Base-by-base conservation (phyloP, 2,329 filamentous ascomycete species). In the Microsporum ferrugineum region DNA sequence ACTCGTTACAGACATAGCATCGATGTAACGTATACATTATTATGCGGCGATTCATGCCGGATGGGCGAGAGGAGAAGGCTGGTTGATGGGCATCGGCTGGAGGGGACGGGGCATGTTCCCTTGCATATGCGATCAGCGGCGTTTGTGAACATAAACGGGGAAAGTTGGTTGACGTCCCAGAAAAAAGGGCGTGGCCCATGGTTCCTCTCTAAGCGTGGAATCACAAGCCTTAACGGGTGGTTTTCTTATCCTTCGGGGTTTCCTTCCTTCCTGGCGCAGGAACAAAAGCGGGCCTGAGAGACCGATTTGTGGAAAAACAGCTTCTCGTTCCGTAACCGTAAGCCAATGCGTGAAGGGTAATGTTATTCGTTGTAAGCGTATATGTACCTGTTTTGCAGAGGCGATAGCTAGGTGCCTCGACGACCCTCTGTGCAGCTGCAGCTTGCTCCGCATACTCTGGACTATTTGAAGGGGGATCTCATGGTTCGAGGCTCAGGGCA, bases 281-380 rank as follows among this genome's bases (percentile, higher is more conserved):
- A 55, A 55, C 51, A 55, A 55, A 43, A 55, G 51, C 51, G 51
- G 51, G 51, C 51, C 51, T 55, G 33, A 55, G 51, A 12, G n/a
- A 36, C 51, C 10, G n/a, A 55, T 3, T 14, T 14, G 17, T 55
- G 51, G 51, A 55, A 36, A 55, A n/a, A 14, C 23, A 38, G 5
- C 4, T 23, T 55, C n/a, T 36, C 51, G 31, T 55, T 31, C 51
- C 51, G 51, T 55, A 55, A 55, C 51, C 51, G 31, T 55, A 55
- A 55, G 36, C 29, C n/a, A 29, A 17, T 38, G 14, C 23, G 27
- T n/a, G 51, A n/a, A 7, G 6, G 14, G 2, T 14, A 43, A 2
- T 23, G 17, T 23, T 23, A 23, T 23, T 23, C 17, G 17, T 23
- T 23, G 17, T 23, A 23, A 23, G 17, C 17, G 17, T 23, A 23